These are phyloP conservation scores for Tylopilus plumbeoviolaceoides DNA, from an alignment of 768 basidiomycete genomes.

Conservation along the genomic window DNA sequence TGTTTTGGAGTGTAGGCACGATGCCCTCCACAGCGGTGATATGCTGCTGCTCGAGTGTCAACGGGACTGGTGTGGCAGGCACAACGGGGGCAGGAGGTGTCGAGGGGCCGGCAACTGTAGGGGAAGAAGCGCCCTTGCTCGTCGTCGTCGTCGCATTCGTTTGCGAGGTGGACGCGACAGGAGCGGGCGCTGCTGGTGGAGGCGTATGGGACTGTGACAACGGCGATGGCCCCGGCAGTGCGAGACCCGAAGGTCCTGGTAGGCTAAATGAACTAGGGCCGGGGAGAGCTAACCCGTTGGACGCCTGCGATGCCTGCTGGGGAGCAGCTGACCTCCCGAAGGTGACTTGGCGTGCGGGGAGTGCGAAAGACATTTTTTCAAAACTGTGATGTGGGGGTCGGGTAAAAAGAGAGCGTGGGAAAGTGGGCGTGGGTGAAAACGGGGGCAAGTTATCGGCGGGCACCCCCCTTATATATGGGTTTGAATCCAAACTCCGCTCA, in stretches of 20 bases:
- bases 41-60: slow-evolving; percentile 88
- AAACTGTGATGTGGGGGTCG: slow-evolving; percentile 20
- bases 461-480: slow-evolving; percentile 26
- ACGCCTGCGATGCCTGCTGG: slow-evolving; percentile 37
- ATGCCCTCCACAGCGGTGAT: slow-evolving; percentile 97
- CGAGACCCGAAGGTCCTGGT: slow-evolving; percentile 39
- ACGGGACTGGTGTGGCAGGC: slow-evolving; percentile 64
- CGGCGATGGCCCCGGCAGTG: slow-evolving; percentile 55
- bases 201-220: slow-evolving; percentile 42
- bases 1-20: slow-evolving; percentile 99
- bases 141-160: slow-evolving; percentile 30
- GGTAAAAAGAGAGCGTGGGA: slow-evolving; percentile 25
- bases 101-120: slow-evolving; percentile 55
- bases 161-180: slow-evolving; percentile 13
- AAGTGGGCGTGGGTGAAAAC: slow-evolving; percentile 26
- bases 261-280: slow-evolving; percentile 43
- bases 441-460: slow-evolving; percentile 12
- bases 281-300: slow-evolving; percentile 57
- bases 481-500: slow-evolving; percentile 29
- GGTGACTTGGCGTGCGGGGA: slow-evolving; percentile 75
- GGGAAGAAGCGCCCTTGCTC: slow-evolving; percentile 31
- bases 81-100: slow-evolving; percentile 48
- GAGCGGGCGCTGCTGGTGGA: slow-evolving; percentile 21
- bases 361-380: slow-evolving; percentile 50
- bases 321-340: slow-evolving; percentile 62